phyloP scores from a whole-genome alignment of 1,284 basidiomycete genomes.

The Ceratobasidium sp. region DNA sequence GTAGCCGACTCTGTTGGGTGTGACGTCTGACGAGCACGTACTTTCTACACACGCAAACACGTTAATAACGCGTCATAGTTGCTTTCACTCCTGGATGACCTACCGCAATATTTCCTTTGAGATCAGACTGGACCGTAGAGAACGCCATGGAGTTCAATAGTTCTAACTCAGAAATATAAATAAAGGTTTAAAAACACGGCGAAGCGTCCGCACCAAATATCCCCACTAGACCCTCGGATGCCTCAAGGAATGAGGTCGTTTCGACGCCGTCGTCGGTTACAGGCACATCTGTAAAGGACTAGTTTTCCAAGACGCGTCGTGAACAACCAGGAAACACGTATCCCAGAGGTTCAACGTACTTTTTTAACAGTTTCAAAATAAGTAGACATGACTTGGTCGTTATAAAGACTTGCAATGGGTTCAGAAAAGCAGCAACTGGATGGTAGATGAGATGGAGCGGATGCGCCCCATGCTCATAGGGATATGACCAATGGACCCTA shows the following conservation, averaged over 20 bases:
- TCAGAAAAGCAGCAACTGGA: conserved; percentile 9
- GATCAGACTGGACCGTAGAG: conserved; percentile 85
- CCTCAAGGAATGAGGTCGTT: conserved; percentile 90
- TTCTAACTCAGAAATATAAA: conserved; percentile 65
- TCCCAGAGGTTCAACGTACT: conserved; percentile 61
- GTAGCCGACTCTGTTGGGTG: conserved; percentile 77
- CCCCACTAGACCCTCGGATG: conserved; percentile 89
- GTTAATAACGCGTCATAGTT: background rate
- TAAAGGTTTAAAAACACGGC: background rate
- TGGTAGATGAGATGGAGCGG: conserved; percentile 23
- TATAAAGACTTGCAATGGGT: conserved; percentile 4
- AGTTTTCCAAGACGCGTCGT: conserved; percentile 23
- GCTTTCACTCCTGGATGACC: conserved; percentile 53
- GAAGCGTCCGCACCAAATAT: conserved; percentile 81
- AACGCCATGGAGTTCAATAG: conserved; percentile 92
- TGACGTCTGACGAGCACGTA: conserved; percentile 82
- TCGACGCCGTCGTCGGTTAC: conserved; percentile 90
- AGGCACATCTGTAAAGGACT: conserved; percentile 94
- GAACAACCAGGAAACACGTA: background rate
- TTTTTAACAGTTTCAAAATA: conserved; percentile 88
- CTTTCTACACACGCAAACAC: conserved; percentile 75
- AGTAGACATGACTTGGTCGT: conserved; percentile 73
- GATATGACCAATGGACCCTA: conserved; percentile 11
- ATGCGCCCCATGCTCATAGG: background rate
- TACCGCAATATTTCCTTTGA: conserved; percentile 94